phyloP scores from a whole-genome alignment of 1,284 basidiomycete genomes.

The Peniophora sp. region DNA sequence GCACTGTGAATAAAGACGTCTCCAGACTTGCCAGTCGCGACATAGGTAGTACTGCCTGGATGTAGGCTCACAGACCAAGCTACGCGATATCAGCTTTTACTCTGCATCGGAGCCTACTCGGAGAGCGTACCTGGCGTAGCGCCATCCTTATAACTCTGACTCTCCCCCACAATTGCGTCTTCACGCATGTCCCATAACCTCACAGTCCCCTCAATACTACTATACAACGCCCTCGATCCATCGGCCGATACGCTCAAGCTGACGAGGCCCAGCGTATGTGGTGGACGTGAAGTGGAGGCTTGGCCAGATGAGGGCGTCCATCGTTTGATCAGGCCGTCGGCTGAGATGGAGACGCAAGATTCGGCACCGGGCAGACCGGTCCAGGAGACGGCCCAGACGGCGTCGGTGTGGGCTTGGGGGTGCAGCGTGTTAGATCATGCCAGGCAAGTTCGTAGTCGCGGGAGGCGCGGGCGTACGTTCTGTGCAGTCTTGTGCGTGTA shows the following conservation, averaged over 20 bases:
- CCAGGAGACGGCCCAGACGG: conserved; percentile 78
- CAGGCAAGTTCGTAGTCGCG: conserved; percentile 7
- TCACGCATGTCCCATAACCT: conserved; percentile 60
- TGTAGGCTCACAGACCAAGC: conserved; percentile 81
- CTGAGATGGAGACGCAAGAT: conserved; percentile 58
- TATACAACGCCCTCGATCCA: conserved; percentile 61
- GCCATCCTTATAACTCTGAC: conserved; percentile 64
- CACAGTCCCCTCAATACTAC: conserved; percentile 77
- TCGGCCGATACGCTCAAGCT: conserved; percentile 61
- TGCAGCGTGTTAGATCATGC: conserved; percentile 4
- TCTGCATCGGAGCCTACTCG: conserved; percentile 1
- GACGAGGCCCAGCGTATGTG: conserved; percentile 70
- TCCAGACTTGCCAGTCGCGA: conserved; percentile 71
- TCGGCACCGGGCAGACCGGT: conserved; percentile 42
- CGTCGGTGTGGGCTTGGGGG: conserved; percentile 67
- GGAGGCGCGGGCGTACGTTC: conserved; percentile 47
- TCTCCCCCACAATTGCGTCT: conserved; percentile 49
- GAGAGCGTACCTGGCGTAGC: conserved; percentile 55
- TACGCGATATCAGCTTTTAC: conserved; percentile 16
- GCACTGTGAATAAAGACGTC: conserved; percentile 64
- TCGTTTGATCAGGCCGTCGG: conserved; percentile 67
- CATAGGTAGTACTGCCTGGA: conserved; percentile 65
- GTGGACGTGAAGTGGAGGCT: conserved; percentile 49
- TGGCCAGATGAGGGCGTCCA: conserved; percentile 63
- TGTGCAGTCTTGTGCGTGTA: conserved; percentile 62